Percentiles rank a stretch among this genome's conserved stretches.
These are phyloP conservation scores for Dicorynia guianensis DNA, from an alignment of 306 rosid species.

Conservation along the genomic window DNA sequence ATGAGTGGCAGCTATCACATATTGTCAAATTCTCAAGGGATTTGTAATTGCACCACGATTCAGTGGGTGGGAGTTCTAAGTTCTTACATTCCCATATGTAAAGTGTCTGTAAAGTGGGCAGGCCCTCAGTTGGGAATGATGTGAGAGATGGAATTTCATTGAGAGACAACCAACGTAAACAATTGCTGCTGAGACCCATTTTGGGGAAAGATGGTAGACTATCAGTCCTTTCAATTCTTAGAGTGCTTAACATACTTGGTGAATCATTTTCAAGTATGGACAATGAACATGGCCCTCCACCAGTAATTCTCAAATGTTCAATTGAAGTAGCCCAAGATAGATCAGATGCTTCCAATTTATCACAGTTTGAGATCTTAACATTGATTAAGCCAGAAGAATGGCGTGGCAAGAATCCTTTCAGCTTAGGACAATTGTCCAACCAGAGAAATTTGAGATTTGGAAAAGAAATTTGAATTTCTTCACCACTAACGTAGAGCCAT, in stretches of 20 bases:
- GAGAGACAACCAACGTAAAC: neutral
- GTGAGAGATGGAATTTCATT: conserved; percentile 3
- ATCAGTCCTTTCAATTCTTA: conserved; percentile 7
- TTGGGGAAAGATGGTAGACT: conserved; percentile 7
- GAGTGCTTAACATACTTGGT: neutral
- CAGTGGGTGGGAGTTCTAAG: conserved; percentile 20
- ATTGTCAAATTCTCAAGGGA: conserved; percentile 18
- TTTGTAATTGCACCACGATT: conserved; percentile 22
- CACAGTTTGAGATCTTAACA: conserved; percentile 21
- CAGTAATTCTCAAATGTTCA: neutral
- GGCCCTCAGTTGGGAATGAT: neutral
- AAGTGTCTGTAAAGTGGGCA: neutral
- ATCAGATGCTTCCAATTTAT: conserved; percentile 21
- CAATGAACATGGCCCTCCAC: neutral
- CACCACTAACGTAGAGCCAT: neutral
- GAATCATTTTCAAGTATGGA: neutral
- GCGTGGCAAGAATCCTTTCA: conserved; percentile 6
- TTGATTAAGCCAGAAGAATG: conserved; percentile 7
- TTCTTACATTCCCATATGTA: neutral
- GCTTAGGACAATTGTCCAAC: conserved; percentile 21
- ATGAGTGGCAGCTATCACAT: conserved; percentile 14
- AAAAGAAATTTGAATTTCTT: conserved; percentile 2
- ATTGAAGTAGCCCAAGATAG: neutral
- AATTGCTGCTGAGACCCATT: conserved; percentile 19
- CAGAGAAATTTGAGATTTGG: conserved; percentile 9